phyloP scores from a whole-genome alignment of 2,329 filamentous ascomycete species.

The Colletotrichum salicis region DNA sequence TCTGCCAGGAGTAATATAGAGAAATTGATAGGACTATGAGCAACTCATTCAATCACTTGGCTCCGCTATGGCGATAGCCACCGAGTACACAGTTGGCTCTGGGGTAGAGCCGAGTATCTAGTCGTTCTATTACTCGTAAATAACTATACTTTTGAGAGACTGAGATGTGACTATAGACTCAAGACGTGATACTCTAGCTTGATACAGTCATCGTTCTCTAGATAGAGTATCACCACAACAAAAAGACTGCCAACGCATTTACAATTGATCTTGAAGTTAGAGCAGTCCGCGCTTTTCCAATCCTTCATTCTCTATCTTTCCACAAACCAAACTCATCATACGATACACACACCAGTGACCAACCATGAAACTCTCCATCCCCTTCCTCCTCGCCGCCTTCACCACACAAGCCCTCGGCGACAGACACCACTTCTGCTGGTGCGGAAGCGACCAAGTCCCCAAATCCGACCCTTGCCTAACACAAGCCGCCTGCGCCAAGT shows the following conservation, averaged over 20 bases:
- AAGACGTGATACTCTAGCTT: not conserved
- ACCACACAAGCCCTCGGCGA: not conserved
- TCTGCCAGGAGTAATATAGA: not conserved
- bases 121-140: not conserved
- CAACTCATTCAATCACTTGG: not conserved
- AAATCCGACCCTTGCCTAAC: not conserved
- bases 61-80: conserved; percentile 6
- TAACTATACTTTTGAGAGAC: not conserved
- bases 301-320: too few species aligned
- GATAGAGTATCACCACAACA: not conserved
- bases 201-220: not conserved
- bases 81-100: not conserved
- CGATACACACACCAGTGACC: too few species aligned
- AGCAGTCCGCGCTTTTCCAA: not conserved
- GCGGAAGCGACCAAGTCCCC: not conserved
- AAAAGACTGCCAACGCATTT: not conserved
- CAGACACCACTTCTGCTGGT: conserved; percentile 24
- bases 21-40: not conserved
- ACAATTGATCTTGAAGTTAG: not conserved
- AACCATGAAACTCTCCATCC: not conserved
- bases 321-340: too few species aligned
- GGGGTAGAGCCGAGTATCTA: not conserved
- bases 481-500: conserved; percentile 3
- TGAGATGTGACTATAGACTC: not conserved
- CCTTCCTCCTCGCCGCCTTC: not conserved